Evolutionary conservation across 257 asterid genomes (phyloP), one percentile per base, ranked within the genome.

Genomic region (Nicotiana benthamiana): DNA sequence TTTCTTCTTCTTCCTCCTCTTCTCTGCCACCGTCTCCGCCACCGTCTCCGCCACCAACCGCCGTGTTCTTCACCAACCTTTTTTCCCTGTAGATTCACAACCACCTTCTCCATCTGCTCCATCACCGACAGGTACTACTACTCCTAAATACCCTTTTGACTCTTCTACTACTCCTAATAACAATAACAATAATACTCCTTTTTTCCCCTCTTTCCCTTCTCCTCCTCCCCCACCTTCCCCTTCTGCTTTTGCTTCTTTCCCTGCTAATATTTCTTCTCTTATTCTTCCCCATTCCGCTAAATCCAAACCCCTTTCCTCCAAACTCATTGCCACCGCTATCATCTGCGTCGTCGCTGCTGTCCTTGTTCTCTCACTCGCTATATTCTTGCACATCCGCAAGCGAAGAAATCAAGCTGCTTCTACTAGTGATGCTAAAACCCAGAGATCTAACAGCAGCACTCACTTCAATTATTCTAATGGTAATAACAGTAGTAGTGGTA

Each of bases 61-160:
- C 86, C 96, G 94, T 75, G 83, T 88, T 78, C 96, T 92, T 75
- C 97, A 92, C 89, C 92, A 91, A 61, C 93, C 96, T 13, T 87
- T 91, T 86, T 82, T 83, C 72, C 92, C 96, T 0, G 77, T 76
- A 61, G 92, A 85, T 56, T 72, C 90, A 1, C 82, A 75, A 10
- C 91, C 87, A 34, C 90, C 90, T 3, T 53, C 65, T 30, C 63
- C 94, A 4, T 12, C 90, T 5, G 84, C 89, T 6, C 75, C 77
- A 52, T 27, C 84, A 54, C 48, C 93, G 46, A 40, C 46, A 7
- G 9, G 46, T 8, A 40, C 10, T 27, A 9, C 83, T 57, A 32
- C 87, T 30, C 90, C 93, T 5, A 85, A 86, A 62, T 83, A 75
- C 88, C 97, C 89, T 9, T 92, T 90, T 81, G 85, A 92, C 80